A percentile compares a stretch with the other conserved stretches of the same genome.
Evolutionary conservation across 345 rosid species (phyloP).

Genomic region (Psidium friedrichsthalianum): DNA sequence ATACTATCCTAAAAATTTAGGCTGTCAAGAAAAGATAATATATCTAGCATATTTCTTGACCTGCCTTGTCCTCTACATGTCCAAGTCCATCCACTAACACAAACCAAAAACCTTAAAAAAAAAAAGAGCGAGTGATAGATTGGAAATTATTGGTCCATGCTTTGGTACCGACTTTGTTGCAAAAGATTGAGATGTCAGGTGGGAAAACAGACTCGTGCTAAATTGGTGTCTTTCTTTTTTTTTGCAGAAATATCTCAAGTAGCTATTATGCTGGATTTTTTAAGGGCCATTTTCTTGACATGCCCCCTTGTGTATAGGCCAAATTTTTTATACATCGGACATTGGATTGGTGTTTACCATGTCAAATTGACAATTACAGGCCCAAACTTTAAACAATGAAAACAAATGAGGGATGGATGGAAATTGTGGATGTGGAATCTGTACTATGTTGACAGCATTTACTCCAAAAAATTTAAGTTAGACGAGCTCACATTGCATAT

Average conservation of each 20-base stretch:
- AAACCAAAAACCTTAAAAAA: not conserved
- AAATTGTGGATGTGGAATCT: not conserved
- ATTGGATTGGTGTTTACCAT: not conserved
- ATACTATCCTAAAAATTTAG: not conserved
- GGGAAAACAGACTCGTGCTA: not conserved
- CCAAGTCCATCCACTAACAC: not conserved
- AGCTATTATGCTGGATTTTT: not conserved
- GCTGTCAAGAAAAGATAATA: not conserved
- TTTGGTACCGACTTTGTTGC: not conserved
- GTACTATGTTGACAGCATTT: not conserved
- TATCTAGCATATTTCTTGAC: not conserved
- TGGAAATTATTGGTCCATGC: not conserved
- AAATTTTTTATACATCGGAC: not conserved
- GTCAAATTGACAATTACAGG: not conserved
- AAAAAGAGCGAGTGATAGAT: not conserved
- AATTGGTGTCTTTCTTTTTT: not conserved
- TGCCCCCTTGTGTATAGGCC: not conserved
- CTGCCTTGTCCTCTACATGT: not conserved
- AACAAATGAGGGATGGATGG: not conserved
- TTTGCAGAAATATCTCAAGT: not conserved
- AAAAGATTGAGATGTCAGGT: not conserved
- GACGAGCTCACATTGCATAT: not conserved
- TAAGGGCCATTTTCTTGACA: not conserved
- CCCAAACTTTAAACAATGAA: not conserved
- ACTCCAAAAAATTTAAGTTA: not conserved